Conservation (phyloP, 2,329 filamentous ascomycete species). For the Alternaria triticina region DNA sequence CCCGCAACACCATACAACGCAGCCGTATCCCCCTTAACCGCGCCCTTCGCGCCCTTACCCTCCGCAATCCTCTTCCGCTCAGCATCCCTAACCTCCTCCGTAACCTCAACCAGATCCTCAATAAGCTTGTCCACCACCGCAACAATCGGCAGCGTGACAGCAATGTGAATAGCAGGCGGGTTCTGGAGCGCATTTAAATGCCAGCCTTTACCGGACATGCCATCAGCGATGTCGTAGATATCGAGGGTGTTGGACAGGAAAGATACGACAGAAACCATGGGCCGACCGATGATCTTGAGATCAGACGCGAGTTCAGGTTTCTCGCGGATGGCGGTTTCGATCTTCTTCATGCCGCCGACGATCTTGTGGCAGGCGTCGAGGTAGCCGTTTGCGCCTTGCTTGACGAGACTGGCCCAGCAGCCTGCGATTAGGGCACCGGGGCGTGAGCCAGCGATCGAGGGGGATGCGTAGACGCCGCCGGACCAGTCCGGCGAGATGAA, state of each 20-base stretch:
- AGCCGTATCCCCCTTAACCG: constrained; percentile 75
- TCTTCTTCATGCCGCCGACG: constrained; percentile 83
- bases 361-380: constrained; percentile 86
- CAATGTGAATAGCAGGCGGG: constrained; percentile 90
- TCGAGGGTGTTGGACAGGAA: constrained; percentile 85
- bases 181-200: constrained; percentile 93
- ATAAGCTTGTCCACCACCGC: constrained; percentile 82
- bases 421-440: constrained; percentile 94
- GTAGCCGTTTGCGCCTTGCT: constrained; percentile 85
- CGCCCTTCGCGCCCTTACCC: constrained; percentile 67
- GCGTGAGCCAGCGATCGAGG: constrained; percentile 87
- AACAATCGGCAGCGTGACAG: constrained; percentile 86
- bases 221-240: constrained; percentile 93
- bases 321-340: constrained; percentile 73
- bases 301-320: constrained; percentile 73
- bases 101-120: constrained; percentile 67
- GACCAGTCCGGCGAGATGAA: constrained; percentile 95
- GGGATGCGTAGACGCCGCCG: constrained; percentile 93
- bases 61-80: constrained; percentile 74
- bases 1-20: constrained; percentile 95
- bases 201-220: constrained; percentile 84
- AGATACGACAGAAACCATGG: constrained; percentile 87
- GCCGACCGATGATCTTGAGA: constrained; percentile 80
- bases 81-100: constrained; percentile 78
- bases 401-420: constrained; percentile 93